Evolutionary conservation across 2,329 filamentous ascomycete species (phyloP), one percentile per base, ranked within the genome.

Genomic region (Penicillium thymicola): DNA sequence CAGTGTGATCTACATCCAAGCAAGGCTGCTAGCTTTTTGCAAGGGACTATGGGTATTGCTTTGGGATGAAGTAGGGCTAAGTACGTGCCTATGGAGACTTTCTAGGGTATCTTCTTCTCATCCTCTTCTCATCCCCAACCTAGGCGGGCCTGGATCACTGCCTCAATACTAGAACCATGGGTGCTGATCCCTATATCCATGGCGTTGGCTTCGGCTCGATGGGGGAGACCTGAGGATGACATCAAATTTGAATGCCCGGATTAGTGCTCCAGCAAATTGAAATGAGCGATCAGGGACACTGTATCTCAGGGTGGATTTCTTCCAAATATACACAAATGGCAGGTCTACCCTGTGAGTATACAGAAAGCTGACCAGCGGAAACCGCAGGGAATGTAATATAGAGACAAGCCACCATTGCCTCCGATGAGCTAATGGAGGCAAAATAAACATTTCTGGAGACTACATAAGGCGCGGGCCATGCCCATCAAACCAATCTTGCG

Each of bases 201-300:
- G 50, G 50, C 9, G 10, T 43, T 18, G 6, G 13, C 23, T 5
- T 30, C 16, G 38, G 40, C 23, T 21, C 30, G 4, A 36, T n/a
- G 16, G 9, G n/a, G 21, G 38, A 38, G 30, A 25, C 16, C 11
- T 23, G 28, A 14, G 18, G 16, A 54, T 58, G 55, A 58, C 51
- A 58, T 58, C 51, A 58, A 58, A 34, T 1, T 21, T 11, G 10
- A 14, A 30, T 10, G 4, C n/a, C n/a, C 51, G 51, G 51, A 45
- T 46, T 37, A 21, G 21, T 34, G 45, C 51, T 36, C 51, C 55
- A n/a, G 23, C 45, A 45, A 54, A 50, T 50, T 41, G 28, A 43
- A 44, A 21, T 5, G 2, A 36, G 7, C 16, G 10, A 32, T 16
- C 16, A 16, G 11, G 16, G 16, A 13, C 18, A 7, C 0, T 13